A percentile compares a stretch with the other conserved stretches of the same genome.
phyloP scores from a whole-genome alignment of 2,329 filamentous ascomycete species.

The Teratosphaeria epicoccoides region DNA sequence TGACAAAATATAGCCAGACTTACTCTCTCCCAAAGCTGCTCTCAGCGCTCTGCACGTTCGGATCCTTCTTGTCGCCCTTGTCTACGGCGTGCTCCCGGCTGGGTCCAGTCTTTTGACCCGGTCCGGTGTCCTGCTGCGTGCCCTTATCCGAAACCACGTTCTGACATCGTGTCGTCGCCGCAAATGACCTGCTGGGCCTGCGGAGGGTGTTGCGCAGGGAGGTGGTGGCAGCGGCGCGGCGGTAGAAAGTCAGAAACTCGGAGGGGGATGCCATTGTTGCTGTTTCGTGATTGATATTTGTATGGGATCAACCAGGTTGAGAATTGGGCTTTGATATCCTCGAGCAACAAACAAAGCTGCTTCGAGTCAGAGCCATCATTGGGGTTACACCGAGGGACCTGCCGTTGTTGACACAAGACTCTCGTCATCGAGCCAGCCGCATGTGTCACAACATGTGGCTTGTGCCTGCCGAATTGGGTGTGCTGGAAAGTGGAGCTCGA shows the following conservation, averaged over 20 bases:
- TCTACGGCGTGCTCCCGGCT: conserved; percentile 17
- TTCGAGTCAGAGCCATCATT: not conserved
- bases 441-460: conserved; percentile 2
- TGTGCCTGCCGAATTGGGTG: not conserved
- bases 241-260: conserved; percentile 31
- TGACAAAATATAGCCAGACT: conserved; percentile 1
- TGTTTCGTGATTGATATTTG: conserved; percentile 4
- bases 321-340: not conserved
- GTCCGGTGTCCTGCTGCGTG: conserved; percentile 6
- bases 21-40: conserved; percentile 12
- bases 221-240: conserved; percentile 12
- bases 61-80: conserved; percentile 13
- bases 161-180: not conserved
- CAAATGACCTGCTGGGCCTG: not conserved
- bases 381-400: not conserved
- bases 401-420: not conserved
- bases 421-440: conserved; percentile 3
- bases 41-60: conserved; percentile 15
- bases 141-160: conserved; percentile 11
- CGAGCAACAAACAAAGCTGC: not conserved
- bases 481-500: not conserved
- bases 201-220: conserved; percentile 1
- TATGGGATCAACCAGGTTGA: not conserved
- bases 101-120: conserved; percentile 9
- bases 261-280: conserved; percentile 27